phyloP scores from a whole-genome alignment of 2,329 filamentous ascomycete species.

The Colletotrichum horii region DNA sequence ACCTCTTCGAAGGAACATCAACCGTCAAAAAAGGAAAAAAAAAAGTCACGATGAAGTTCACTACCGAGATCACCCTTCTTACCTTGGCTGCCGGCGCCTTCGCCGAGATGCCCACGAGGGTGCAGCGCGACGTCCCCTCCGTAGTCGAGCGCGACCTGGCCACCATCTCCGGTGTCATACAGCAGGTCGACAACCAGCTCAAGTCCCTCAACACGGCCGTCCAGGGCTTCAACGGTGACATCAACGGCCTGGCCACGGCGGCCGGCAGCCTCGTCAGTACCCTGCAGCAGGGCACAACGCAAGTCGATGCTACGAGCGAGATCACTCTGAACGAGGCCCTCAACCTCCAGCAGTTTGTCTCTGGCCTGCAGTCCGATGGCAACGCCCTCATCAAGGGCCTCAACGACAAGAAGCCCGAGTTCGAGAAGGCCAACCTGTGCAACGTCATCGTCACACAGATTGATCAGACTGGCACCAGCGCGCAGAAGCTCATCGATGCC shows the following conservation, averaged over 20 bases:
- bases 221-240: conserved; percentile 28
- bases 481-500: conserved; percentile 32
- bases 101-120: conserved; percentile 17
- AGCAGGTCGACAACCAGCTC: conserved; percentile 22
- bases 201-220: conserved; percentile 26
- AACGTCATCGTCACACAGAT: conserved; percentile 27
- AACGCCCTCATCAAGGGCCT: conserved; percentile 29
- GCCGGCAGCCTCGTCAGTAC: conserved; percentile 24
- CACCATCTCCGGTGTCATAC: conserved; percentile 20
- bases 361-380: conserved; percentile 28
- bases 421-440: conserved; percentile 34
- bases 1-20: neutral
- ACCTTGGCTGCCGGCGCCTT: conserved; percentile 20
- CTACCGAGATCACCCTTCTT: conserved; percentile 18
- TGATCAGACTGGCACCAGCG: conserved; percentile 26
- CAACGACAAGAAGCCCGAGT: conserved; percentile 28
- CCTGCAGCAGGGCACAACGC: conserved; percentile 21
- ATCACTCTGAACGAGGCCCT: conserved; percentile 24
- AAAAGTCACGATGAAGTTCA: conserved; percentile 24
- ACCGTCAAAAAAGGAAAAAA: neutral
- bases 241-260: conserved; percentile 22
- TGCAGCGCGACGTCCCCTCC: neutral
- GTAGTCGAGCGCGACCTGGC: conserved; percentile 20
- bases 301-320: conserved; percentile 14
- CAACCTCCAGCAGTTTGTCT: conserved; percentile 21